A percentile compares a stretch with the other conserved stretches of the same genome.
phyloP scores from a whole-genome alignment of 768 basidiomycete species.

The Rhizopogon vinicolor region DNA sequence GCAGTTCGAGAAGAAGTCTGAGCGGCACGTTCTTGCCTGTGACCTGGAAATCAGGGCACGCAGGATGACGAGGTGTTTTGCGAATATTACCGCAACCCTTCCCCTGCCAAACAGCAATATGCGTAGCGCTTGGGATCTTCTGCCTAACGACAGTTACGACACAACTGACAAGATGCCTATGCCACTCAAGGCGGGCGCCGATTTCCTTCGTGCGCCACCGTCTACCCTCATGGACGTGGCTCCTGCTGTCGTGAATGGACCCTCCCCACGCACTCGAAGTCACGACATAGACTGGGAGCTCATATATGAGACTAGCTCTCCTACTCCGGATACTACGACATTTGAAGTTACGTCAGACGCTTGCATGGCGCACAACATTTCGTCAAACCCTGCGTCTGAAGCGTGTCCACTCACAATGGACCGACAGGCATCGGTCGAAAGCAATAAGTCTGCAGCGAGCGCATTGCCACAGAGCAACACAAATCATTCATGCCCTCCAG shows the following conservation, averaged over 20 bases:
- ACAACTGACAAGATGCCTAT: conserved; percentile 9
- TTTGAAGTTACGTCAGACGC: neutral
- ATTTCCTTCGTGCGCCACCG: conserved; percentile 12
- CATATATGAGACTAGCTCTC: neutral
- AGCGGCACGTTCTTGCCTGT: conserved; percentile 4
- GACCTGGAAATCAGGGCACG: conserved; percentile 13
- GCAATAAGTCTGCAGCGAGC: neutral
- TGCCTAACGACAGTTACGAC: conserved; percentile 25
- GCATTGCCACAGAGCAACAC: neutral
- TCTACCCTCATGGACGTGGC: conserved; percentile 11
- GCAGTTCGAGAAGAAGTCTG: conserved; percentile 11
- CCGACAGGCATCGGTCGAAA: neutral
- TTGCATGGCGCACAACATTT: neutral
- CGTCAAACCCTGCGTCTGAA: neutral
- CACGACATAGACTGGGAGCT: conserved; percentile 1
- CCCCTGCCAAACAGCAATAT: conserved; percentile 14
- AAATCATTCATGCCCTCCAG: conserved; percentile 1
- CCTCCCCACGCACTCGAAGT: neutral
- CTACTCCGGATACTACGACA: conserved; percentile 2
- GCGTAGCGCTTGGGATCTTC: conserved; percentile 17
- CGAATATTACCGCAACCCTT: neutral
- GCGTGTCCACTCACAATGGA: neutral
- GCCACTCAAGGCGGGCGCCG: conserved; percentile 1
- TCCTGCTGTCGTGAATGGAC: conserved; percentile 2
- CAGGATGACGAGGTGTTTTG: conserved; percentile 16